Evolutionary conservation across 768 basidiomycete genomes (phyloP), one percentile per base, ranked within the genome.

Genomic region (Boletellus ananiceps): DNA sequence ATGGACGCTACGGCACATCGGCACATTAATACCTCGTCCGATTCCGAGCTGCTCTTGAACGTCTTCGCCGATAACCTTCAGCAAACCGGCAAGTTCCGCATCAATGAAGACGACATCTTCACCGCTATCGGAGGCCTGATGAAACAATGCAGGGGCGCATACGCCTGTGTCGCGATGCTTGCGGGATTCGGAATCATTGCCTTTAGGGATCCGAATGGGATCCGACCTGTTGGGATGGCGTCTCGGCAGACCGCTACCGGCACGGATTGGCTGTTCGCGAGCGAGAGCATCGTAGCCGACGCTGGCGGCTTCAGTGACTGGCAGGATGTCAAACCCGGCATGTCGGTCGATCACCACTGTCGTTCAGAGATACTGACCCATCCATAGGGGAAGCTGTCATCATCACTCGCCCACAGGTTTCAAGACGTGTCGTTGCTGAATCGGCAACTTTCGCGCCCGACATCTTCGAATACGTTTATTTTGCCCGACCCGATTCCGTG

Each of bases 61-160:
- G 91, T 96, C 57, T 92, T 99, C 66, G 96, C 96, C 46, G 83
- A 98, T 75, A 94, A 95, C 60, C 81, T 99, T 15, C 96, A 99
- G 63, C 85, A 97, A 67, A 98, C 95, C 9, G 96, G 95, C 47
- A 99, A 99, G 69, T 94, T 97, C 71, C 90, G 93, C 52, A 99
- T 98, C 74, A 98, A 98, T 64, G 95, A 97, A 64, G 96, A 99
- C 58, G 96, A 99, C 69, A 96, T 99, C 57, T 98, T 99, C 70
- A 89, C 83, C 14, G 95, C 96, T 29, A 83, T 97, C 46, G 79
- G 87, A 12, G 87, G 88, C 7, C 79, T 97, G 67, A 97, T 93
- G 86, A 71, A 78, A 49, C 85, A 92, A 55, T 86, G 85, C 66
- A 86, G 79, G 60, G 96, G 96, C 41, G 95, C 93, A 2, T 99